These are phyloP conservation scores for Xylariaceae sp. DNA, from an alignment of 2,329 filamentous ascomycete genomes.

Conservation along the genomic window DNA sequence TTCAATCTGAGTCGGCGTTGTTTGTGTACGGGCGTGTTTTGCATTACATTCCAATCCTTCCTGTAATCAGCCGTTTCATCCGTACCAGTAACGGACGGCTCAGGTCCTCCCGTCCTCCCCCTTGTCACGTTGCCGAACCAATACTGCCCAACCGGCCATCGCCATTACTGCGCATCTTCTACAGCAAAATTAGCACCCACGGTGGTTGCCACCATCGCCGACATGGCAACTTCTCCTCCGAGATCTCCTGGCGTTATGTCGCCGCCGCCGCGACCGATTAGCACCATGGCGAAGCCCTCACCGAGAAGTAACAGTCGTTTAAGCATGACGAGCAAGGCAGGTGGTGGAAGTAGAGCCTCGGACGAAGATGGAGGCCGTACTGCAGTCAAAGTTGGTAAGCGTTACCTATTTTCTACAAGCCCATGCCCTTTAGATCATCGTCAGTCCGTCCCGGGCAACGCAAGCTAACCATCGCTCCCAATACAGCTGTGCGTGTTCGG, in stretches of 20 bases:
- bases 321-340: slow-evolving; percentile 80
- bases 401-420: slow-evolving; percentile 10
- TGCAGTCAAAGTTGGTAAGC: slow-evolving; percentile 94
- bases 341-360: slow-evolving; percentile 79
- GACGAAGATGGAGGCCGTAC: slow-evolving; percentile 85
- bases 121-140: slow-evolving; percentile 6
- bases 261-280: slow-evolving; percentile 70
- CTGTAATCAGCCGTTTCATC: slow-evolving; percentile 21
- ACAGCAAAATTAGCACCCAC: slow-evolving; percentile 17
- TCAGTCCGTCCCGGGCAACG: not conserved
- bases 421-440: not conserved
- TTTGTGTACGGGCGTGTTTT: slow-evolving; percentile 26
- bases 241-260: slow-evolving; percentile 63
- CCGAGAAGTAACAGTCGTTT: slow-evolving; percentile 80
- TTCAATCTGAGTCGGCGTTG: slow-evolving; percentile 22
- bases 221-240: slow-evolving; percentile 74
- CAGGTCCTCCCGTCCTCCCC: slow-evolving; percentile 8
- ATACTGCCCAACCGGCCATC: not conserved
- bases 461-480: slow-evolving; percentile 13
- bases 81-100: slow-evolving; percentile 13
- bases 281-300: slow-evolving; percentile 77
- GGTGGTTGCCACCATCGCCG: slow-evolving; percentile 34
- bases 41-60: slow-evolving; percentile 22
- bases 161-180: not conserved
- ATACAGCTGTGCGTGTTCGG: slow-evolving; percentile 89